A percentile compares a stretch with the other conserved stretches of the same genome.
These are phyloP conservation scores for Rhodotorula sp. DNA, from an alignment of 1,284 basidiomycete species.

Conservation along the genomic window DNA sequence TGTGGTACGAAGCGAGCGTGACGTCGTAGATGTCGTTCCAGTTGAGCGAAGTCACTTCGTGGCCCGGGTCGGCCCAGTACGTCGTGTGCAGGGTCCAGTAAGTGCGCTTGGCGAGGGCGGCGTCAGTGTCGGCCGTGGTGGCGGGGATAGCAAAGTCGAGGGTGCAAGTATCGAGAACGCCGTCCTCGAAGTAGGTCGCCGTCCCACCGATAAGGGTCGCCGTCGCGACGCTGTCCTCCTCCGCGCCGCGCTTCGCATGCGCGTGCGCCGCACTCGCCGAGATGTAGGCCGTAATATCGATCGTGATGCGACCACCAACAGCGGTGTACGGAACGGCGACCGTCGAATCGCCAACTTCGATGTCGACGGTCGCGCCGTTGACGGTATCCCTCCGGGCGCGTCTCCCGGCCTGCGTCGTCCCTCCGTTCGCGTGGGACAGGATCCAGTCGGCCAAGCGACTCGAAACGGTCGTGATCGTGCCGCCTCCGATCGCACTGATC, in stretches of 20 bases:
- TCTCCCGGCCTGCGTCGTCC: neutral
- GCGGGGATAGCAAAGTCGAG: neutral
- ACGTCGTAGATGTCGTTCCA: conserved; percentile 1
- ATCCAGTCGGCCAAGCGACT: neutral
- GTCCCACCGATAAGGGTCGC: neutral
- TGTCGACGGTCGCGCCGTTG: neutral
- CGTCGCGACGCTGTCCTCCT: neutral
- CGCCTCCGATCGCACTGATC: neutral
- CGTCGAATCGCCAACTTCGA: neutral
- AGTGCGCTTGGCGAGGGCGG: neutral
- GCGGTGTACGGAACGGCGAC: neutral
- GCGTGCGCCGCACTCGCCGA: neutral
- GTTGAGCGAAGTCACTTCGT: conserved; percentile 1
- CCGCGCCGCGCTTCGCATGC: neutral
- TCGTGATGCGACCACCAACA: neutral
- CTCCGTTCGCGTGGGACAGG: neutral
- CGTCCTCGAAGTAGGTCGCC: neutral
- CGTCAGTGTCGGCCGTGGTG: neutral
- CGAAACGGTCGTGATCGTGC: neutral
- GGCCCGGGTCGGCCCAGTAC: neutral
- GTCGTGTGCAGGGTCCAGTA: neutral
- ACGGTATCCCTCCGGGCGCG: neutral
- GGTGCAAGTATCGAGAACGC: neutral
- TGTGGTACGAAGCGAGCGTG: neutral
- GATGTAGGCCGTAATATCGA: neutral